Base-by-base conservation (phyloP, 352 stramenopile genomes). In the Phytophthora gonapodyides region DNA sequence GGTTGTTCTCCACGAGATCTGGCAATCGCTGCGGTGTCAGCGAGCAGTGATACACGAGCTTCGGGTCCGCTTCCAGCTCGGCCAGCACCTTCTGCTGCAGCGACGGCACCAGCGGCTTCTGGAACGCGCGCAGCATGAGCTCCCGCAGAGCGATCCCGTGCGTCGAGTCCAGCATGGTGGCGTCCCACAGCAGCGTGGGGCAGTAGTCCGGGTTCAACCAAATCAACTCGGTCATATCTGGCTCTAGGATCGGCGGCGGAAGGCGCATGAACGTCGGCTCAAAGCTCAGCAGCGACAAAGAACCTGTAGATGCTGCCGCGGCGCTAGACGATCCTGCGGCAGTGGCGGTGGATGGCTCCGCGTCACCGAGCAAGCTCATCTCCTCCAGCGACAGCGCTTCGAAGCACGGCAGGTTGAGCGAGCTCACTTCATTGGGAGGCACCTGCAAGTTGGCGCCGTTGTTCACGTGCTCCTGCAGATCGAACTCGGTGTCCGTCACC, bases 1-100 rank as follows among this genome's bases (percentile, higher is more conserved):
- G 97, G 75, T 99, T 99, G 69, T 99, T 98, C 73, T 99, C 96
- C 16, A 99, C 97, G 36, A 99, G 77, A 61, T 94, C 87, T n/a
- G 96, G 93, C 52, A 99, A 79, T 17, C 96, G 96, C 62, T 96
- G 89, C 24, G 96, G 94, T 12, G 90, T 97, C 54, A 98, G 73
- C 33, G 91, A 94, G 67, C 91, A 97, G 56, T 97, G 80, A 76
- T 97, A 97, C 64, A 97, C 89, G 27, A 97, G 78, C 45, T 96
- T 92, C 9, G 88, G 87, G 46, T 97, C 88, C 7, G 82, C 81
- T 55, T 97, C 89, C 35, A 97, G 77, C 64, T 97, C 87, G 11
- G 84, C 76, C 5, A 97, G 76, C 36, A 97, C 84, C 62, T 94
- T 93, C 60, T 97, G 89, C 73, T 97, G 88, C 64, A 97, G 76